Percentiles rank a stretch among this genome's conserved stretches.
phyloP scores from a whole-genome alignment of 345 rosid genomes.

The Erucastrum elatum region DNA sequence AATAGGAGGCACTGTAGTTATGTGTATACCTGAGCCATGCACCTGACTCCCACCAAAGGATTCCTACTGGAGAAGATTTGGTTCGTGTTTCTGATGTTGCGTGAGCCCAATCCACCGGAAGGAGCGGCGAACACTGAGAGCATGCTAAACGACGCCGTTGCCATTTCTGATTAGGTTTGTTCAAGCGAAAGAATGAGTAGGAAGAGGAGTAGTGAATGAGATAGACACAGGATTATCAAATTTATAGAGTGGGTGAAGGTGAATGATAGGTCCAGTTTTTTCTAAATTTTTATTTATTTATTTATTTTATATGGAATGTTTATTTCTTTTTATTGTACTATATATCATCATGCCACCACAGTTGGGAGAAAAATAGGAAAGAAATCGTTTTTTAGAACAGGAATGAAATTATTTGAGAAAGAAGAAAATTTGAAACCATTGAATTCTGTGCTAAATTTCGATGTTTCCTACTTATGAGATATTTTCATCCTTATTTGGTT shows the following conservation, averaged over 20 bases:
- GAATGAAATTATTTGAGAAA: neutral
- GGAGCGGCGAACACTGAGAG: constrained; percentile 48
- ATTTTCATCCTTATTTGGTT: neutral
- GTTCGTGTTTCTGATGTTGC: constrained; percentile 26
- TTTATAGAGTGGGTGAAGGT: constrained; percentile 28
- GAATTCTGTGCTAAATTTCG: neutral
- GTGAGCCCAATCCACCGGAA: constrained; percentile 18
- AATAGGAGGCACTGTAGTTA: neutral
- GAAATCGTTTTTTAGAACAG: neutral
- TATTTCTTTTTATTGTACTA: neutral
- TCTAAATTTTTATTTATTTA: neutral
- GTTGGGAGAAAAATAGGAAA: neutral
- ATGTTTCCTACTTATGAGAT: constrained; percentile 1
- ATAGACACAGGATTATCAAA: neutral
- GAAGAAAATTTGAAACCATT: neutral
- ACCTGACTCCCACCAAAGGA: constrained; percentile 37
- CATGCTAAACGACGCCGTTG: constrained; percentile 38
- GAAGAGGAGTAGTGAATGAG: neutral
- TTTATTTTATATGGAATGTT: neutral
- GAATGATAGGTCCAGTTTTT: constrained; percentile 20
- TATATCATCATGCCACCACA: neutral
- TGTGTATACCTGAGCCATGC: constrained; percentile 46
- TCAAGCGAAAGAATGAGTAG: neutral
- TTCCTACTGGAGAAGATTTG: constrained; percentile 33
- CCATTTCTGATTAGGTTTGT: constrained; percentile 33